Evolutionary conservation across 2,329 filamentous ascomycete genomes (phyloP), one percentile per base, ranked within the genome.

Genomic region (Talaromyces albobiverticillius): DNA sequence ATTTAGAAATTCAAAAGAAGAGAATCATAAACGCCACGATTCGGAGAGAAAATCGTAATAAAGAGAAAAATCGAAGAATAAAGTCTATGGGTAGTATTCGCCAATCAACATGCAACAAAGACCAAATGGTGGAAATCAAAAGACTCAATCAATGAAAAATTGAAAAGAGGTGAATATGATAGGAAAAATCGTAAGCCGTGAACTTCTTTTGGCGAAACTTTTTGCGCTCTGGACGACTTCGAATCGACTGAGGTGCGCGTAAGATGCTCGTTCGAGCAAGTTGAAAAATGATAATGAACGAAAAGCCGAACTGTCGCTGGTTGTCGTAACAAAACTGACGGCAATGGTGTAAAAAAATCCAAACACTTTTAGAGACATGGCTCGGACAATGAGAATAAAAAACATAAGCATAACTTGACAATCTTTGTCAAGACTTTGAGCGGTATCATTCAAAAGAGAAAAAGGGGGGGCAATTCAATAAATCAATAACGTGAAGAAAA

Each of bases 51-150:
- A 63, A 62, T 49, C 46, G 60, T 64, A 67, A 68, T 63, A 62
- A 68, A 61, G 63, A 62, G 61, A 67, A 61, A 62, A 58, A 57
- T 64, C 61, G 53, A 58, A 43, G 26, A 62, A 61, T n/a, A 51
- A 51, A 43, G 31, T 72, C 69, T 72, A 72, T 71, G 60, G 64
- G 64, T 64, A 66, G 64, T 62, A 66, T 66, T 62, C 62, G 65
- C 66, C 62, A 55, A 54, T 56, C 51, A 53, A 51, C 53, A 46
- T 48, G 46, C 65, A 64, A 57, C 61, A 67, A 70, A 69, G 70
- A 74, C 71, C 65, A 57, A 60, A 60, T 61, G 59, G 57, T 61
- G 57, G 59, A 57, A 61, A 63, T 25, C 18, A 38, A 38, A 48
- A 40, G 18, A 54, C 26, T 50, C 51, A 57, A 61, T 57, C 59